A percentile compares a stretch with the other conserved stretches of the same genome.
Conservation (phyloP, 805 yeast species). For the Pichia rugopelliculosa region DNA sequence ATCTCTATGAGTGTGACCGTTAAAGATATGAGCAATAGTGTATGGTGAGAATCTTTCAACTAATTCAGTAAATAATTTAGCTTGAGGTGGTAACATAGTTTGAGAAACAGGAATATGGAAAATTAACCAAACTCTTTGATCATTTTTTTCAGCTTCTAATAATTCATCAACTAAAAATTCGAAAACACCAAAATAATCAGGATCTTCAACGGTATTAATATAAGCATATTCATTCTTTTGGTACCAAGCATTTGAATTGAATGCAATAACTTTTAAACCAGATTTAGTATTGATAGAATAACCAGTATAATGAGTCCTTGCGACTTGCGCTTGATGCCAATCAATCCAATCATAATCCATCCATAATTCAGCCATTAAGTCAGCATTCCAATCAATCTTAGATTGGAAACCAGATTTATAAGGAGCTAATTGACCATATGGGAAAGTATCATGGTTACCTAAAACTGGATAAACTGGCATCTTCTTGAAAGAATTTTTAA, state of each 20-base stretch:
- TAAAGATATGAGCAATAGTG: constrained; percentile 61
- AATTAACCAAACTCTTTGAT: constrained; percentile 66
- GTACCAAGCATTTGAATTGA: constrained; percentile 66
- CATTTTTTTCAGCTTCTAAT: constrained; percentile 46
- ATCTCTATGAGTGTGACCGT: constrained; percentile 67
- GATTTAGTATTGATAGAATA: constrained; percentile 47
- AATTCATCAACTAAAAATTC: constrained; percentile 55
- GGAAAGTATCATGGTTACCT: constrained; percentile 70
- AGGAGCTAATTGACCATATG: constrained; percentile 64
- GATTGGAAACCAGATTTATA: constrained; percentile 34
- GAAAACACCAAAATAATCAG: constrained; percentile 59
- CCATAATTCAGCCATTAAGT: constrained; percentile 44
- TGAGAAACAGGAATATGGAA: constrained; percentile 60
- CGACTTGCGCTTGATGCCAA: constrained; percentile 27
- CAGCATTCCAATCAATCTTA: constrained; percentile 40
- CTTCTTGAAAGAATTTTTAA: constrained; percentile 41
- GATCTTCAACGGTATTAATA: constrained; percentile 38
- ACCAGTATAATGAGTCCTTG: constrained; percentile 50
- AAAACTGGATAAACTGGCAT: constrained; percentile 55
- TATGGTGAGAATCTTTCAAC: constrained; percentile 61
- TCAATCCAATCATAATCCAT: constrained; percentile 39
- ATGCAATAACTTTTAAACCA: constrained; percentile 53
- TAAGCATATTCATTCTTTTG: constrained; percentile 53
- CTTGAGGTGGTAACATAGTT: constrained; percentile 56
- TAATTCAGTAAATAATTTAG: constrained; percentile 47